Evolutionary conservation across 2,329 filamentous ascomycete species (phyloP).

Genomic region (Trichoderma gracile): DNA sequence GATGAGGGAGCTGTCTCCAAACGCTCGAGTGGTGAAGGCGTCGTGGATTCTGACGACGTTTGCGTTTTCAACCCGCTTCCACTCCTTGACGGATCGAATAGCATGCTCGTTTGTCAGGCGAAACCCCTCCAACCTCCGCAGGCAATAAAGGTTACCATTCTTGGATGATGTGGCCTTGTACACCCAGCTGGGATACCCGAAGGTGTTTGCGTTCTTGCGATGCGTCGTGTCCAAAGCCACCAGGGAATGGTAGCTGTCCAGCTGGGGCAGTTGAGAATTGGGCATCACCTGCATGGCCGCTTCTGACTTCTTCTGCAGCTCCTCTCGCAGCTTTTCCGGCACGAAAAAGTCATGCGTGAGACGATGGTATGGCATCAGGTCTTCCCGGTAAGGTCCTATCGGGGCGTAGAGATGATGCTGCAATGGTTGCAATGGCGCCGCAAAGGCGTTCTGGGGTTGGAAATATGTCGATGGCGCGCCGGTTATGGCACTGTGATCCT

Average conservation of each 20-base stretch:
- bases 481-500: constrained; percentile 64
- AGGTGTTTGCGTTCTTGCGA: constrained; percentile 74
- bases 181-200: constrained; percentile 89
- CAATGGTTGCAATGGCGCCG: constrained; percentile 61
- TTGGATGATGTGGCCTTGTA: constrained; percentile 92
- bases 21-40: constrained; percentile 88
- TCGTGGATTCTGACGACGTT: constrained; percentile 86
- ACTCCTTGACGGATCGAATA: constrained; percentile 81
- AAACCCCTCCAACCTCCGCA: constrained; percentile 86
- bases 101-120: constrained; percentile 86
- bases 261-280: constrained; percentile 70
- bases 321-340: constrained; percentile 80
- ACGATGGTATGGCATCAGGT: constrained; percentile 80
- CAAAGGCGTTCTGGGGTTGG: constrained; percentile 55
- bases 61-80: constrained; percentile 81
- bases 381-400: constrained; percentile 77
- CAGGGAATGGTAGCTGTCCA: constrained; percentile 90
- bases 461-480: constrained; percentile 66
- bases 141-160: constrained; percentile 83
- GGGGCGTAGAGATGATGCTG: constrained; percentile 95
- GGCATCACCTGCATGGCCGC: constrained; percentile 82
- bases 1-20: constrained; percentile 91
- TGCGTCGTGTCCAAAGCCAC: constrained; percentile 83
- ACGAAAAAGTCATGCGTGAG: constrained; percentile 90
- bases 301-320: constrained; percentile 84